These are phyloP conservation scores for Casuarina equisetifolia DNA, from an alignment of 306 rosid genomes.

Conservation along the genomic window DNA sequence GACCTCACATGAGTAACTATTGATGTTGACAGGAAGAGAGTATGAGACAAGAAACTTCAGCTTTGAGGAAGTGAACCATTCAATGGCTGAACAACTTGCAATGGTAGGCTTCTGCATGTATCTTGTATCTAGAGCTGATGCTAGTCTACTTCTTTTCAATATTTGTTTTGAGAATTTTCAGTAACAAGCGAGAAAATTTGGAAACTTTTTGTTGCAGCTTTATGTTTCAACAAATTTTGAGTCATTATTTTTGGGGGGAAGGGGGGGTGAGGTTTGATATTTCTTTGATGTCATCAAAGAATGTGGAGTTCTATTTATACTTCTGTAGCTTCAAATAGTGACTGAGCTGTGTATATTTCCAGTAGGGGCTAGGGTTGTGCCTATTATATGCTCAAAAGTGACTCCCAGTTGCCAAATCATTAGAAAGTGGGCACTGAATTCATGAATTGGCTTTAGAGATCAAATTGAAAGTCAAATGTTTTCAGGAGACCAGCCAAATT, in stretches of 20 bases:
- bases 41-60: constrained; percentile 94
- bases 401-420: neutral
- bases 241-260: neutral
- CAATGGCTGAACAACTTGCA: constrained; percentile 92
- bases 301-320: neutral
- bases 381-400: neutral
- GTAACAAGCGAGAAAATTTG: neutral
- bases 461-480: neutral
- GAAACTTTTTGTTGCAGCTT: neutral
- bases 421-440: neutral
- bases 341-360: neutral
- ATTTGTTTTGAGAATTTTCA: neutral
- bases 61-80: constrained; percentile 89
- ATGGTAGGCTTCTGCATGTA: constrained; percentile 39
- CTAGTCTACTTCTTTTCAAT: neutral
- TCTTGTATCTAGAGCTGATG: neutral
- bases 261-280: neutral
- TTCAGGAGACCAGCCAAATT: no score
- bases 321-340: neutral
- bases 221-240: neutral
- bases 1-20: constrained; percentile 28
- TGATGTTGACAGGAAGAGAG: constrained; percentile 80
- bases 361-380: neutral
- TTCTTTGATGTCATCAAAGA: neutral
- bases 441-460: neutral